Base-by-base conservation (phyloP, 306 rosid species). In the Lagenaria siceraria region DNA sequence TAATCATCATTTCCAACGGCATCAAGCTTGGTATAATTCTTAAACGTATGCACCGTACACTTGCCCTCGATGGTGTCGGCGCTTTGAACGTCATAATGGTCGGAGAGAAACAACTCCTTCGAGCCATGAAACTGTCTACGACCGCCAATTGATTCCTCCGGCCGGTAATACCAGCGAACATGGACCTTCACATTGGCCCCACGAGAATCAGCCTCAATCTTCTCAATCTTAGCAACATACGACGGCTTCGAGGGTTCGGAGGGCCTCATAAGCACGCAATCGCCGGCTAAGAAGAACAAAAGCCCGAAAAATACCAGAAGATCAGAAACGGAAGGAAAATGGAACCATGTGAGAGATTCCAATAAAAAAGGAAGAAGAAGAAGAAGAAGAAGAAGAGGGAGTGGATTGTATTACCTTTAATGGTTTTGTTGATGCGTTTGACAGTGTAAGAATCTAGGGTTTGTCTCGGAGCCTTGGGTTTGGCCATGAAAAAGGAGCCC, bases 51-150 rank as follows among this genome's bases (percentile, higher is more conserved):
- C 59, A 96, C 99, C 70, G 89, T 90, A 81, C 99, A 96, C 97
- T 89, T 96, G 5, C 80, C 98, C 83, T 96, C 99, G 42, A 96
- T 82, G 0, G 96, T 86, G 63, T 96, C 99, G 9, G 98, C 93
- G 77, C 99, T 92, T 88, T 96, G 99, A 74, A 89, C 80, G 55
- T 96, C 99, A 33, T 72, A 85, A 85, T 96, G 99, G 78, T 96
- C 99, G 63, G 99, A 96, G 55, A 92, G 97, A 60, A 96, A 96
- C 7, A 96, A 87, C 85, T 96, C 99, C 80, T 96, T 96, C 0
- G 98, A 92, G 25, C 99, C 98, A 42, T 96, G 99, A 66, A 96
- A 96, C 90, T 96, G 99, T 24, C 99, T 85, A 70, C 99, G 98
- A 58, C 99, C 99, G 4, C 99, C 99, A 27, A 96, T 87, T 1